Percentiles rank a stretch among this genome's conserved stretches.
These are phyloP conservation scores for Aspergillus proliferans DNA, from an alignment of 2,329 filamentous ascomycete species.

Conservation along the genomic window DNA sequence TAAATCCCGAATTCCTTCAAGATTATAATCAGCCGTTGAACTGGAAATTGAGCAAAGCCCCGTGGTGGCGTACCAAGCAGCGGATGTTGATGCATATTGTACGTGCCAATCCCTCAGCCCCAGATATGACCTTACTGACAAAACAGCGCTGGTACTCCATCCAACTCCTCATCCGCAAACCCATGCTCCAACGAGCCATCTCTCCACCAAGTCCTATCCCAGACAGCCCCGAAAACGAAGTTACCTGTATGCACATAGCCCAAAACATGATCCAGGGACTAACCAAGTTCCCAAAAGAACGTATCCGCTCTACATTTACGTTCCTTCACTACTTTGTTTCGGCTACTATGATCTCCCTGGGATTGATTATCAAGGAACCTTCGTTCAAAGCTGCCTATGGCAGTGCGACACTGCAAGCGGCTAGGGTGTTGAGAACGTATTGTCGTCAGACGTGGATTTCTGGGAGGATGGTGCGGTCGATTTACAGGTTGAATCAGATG, in stretches of 20 bases:
- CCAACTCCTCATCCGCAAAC: conserved; percentile 14
- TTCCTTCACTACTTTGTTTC: conserved; percentile 16
- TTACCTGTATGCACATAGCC: conserved; percentile 15
- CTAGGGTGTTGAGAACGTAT: conserved; percentile 11
- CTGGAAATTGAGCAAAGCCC: neutral
- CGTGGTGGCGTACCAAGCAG: conserved; percentile 16
- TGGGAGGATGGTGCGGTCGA: conserved; percentile 11
- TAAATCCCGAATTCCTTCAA: conserved; percentile 10
- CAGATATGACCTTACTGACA: neutral
- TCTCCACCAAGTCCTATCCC: neutral
- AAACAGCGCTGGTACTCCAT: conserved; percentile 16
- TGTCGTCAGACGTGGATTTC: conserved; percentile 19
- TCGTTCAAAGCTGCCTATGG: conserved; percentile 11
- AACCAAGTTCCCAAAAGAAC: conserved; percentile 12
- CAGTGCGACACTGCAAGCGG: conserved; percentile 7
- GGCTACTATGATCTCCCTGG: conserved; percentile 15
- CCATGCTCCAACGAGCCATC: conserved; percentile 8
- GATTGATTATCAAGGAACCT: conserved; percentile 13
- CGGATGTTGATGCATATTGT: conserved; percentile 18
- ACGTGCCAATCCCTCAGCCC: neutral
- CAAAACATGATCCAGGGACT: conserved; percentile 13
- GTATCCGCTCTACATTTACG: conserved; percentile 16
- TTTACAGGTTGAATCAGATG: conserved; percentile 14
- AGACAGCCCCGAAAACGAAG: conserved; percentile 13
- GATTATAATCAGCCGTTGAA: conserved; percentile 2